These are phyloP conservation scores for Starmerella asiatica DNA, from an alignment of 805 yeast genomes.

Conservation along the genomic window DNA sequence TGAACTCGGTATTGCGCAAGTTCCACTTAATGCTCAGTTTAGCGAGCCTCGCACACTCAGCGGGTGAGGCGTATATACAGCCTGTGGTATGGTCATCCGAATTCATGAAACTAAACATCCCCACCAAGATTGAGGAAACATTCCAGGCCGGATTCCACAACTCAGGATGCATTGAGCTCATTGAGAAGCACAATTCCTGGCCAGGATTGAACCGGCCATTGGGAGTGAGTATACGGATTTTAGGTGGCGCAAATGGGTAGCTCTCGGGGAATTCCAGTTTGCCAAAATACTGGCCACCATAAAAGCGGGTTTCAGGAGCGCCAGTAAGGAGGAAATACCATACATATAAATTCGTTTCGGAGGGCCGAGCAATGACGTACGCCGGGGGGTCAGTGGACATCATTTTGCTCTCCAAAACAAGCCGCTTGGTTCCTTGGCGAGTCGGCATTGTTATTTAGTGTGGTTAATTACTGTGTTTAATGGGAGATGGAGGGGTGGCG, in stretches of 20 bases:
- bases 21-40: conserved; percentile 48
- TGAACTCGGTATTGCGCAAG: conserved; percentile 33
- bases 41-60: conserved; percentile 43
- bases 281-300: conserved; percentile 27
- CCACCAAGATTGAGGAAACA: conserved; percentile 67
- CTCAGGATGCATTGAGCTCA: conserved; percentile 82
- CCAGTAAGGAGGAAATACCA: conserved; percentile 91
- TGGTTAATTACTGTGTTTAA: too few species aligned
- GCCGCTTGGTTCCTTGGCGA: conserved; percentile 14
- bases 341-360: conserved; percentile 71
- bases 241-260: conserved; percentile 85
- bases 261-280: conserved; percentile 67
- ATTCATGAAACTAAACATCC: conserved; percentile 74
- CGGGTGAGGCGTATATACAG: conserved; percentile 45
- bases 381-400: conserved; percentile 73
- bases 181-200: conserved; percentile 62
- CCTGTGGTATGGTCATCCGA: conserved; percentile 70
- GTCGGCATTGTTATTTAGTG: too few species aligned
- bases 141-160: conserved; percentile 90
- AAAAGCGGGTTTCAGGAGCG: conserved; percentile 77
- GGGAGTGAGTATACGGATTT: conserved; percentile 77
- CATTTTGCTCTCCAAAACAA: conserved; percentile 27
- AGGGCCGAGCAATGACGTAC: conserved; percentile 66
- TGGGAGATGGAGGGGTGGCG: too few species aligned
- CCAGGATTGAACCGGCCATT: conserved; percentile 70